Conservation (phyloP, 768 basidiomycete species). For the Strobilomyces confusus region DNA sequence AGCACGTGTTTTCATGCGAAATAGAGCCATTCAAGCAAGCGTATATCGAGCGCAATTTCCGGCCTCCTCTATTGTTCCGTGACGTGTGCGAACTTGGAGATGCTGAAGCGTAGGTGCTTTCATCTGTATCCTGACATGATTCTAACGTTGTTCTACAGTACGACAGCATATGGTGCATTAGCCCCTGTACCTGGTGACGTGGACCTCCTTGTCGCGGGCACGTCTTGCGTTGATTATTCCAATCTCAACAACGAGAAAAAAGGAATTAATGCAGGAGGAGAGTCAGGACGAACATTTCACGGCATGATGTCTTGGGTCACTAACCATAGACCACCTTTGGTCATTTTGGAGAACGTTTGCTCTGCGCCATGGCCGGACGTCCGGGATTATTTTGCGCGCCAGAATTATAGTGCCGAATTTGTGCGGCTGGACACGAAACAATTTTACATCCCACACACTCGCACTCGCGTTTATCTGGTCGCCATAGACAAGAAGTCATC, state of each 20-base stretch:
- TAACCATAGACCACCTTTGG: conserved; percentile 83
- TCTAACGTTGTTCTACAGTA: conserved; percentile 40
- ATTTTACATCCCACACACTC: conserved; percentile 93
- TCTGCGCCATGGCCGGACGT: conserved; percentile 83
- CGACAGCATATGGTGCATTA: conserved; percentile 88
- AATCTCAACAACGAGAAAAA: conserved; percentile 92
- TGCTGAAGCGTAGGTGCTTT: conserved; percentile 60
- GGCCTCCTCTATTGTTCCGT: conserved; percentile 86
- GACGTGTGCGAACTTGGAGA: conserved; percentile 90
- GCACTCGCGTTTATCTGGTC: conserved; percentile 84
- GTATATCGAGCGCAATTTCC: conserved; percentile 95
- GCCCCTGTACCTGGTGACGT: conserved; percentile 86
- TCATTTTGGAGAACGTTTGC: conserved; percentile 93
- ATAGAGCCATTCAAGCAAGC: conserved; percentile 98
- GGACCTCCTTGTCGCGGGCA: conserved; percentile 88
- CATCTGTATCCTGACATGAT: neutral
- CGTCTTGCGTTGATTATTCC: conserved; percentile 97
- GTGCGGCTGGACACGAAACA: conserved; percentile 79
- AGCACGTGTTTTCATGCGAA: conserved; percentile 96
- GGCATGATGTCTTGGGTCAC: conserved; percentile 94
- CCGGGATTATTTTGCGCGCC: conserved; percentile 67
- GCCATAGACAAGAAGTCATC: conserved; percentile 67
- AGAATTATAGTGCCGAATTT: conserved; percentile 70
- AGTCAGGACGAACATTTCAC: conserved; percentile 89
- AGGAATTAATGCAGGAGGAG: conserved; percentile 83